Evolutionary conservation across 139 green algal genomes (phyloP).

Genomic region (Trebouxia sp.): DNA sequence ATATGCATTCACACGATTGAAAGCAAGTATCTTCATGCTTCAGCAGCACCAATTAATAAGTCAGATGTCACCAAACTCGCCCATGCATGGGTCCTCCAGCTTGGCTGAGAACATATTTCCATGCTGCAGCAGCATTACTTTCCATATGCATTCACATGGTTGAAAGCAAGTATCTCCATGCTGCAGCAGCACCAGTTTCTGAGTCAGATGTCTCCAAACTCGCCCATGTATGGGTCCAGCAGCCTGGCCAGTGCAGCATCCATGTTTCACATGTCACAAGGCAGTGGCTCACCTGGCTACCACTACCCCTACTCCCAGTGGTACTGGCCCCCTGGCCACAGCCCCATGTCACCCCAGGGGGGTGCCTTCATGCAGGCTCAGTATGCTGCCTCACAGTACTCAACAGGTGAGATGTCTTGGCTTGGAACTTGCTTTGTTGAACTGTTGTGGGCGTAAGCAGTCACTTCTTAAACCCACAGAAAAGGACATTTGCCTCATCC

Average conservation of each 20-base stretch:
- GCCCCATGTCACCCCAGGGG: background rate
- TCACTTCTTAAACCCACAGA: too few species aligned
- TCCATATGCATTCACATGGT: too few species aligned
- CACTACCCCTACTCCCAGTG: background rate
- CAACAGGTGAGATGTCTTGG: too few species aligned
- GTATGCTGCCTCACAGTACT: slow-evolving; percentile 8
- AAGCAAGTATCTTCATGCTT: too few species aligned
- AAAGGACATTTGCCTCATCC: too few species aligned
- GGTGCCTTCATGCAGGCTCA: slow-evolving; percentile 12
- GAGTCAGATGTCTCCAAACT: background rate
- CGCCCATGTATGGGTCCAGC: slow-evolving; percentile 1
- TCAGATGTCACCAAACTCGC: background rate
- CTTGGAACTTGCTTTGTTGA: too few species aligned
- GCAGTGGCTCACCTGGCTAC: background rate
- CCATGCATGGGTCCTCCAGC: slow-evolving; percentile 6
- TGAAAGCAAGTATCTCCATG: too few species aligned
- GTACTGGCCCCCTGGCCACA: background rate
- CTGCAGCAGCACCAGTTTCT: slow-evolving; percentile 19
- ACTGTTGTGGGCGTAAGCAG: too few species aligned
- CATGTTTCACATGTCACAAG: slow-evolving; percentile 19
- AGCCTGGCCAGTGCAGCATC: slow-evolving; percentile 10
- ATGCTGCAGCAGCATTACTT: too few species aligned
- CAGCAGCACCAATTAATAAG: slow-evolving; percentile 13
- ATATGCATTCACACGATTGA: too few species aligned
- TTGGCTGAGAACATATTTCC: too few species aligned